Conservation (phyloP, 75 land plant genomes). For the Adiantum capillusveneris region DNA sequence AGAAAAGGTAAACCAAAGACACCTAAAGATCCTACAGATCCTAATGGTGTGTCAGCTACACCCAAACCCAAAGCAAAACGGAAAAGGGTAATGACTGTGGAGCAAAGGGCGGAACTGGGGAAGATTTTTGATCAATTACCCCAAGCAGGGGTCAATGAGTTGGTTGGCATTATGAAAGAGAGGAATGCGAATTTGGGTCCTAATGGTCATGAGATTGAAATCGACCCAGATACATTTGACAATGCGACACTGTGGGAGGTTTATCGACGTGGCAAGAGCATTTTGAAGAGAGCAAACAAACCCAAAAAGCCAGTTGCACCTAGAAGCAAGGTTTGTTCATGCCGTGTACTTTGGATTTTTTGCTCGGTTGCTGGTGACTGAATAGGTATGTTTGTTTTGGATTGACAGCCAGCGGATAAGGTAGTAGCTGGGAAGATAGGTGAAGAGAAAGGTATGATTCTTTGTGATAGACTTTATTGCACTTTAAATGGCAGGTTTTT, state of each 20-base stretch:
- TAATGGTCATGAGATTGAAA: slow-evolving; percentile 31
- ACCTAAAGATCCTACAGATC: neutral
- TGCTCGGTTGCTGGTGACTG: no score
- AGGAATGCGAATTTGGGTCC: slow-evolving; percentile 18
- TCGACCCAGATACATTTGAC: slow-evolving; percentile 36
- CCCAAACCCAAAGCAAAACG: neutral
- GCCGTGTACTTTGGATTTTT: no score
- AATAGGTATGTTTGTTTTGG: no score
- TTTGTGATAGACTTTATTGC: no score
- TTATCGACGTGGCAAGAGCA: slow-evolving; percentile 20
- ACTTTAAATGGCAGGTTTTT: no score
- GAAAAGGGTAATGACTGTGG: slow-evolving; percentile 15
- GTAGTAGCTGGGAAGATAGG: no score
- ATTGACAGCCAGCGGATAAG: no score
- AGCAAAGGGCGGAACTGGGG: slow-evolving; percentile 23
- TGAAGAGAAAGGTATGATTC: no score
- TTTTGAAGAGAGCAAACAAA: slow-evolving; percentile 14
- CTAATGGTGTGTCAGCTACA: neutral
- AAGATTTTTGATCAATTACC: slow-evolving; percentile 25
- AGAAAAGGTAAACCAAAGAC: neutral
- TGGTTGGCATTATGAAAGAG: slow-evolving; percentile 21
- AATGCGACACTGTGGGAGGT: slow-evolving; percentile 36
- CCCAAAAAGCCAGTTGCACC: slow-evolving; percentile 6
- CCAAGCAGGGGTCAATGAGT: slow-evolving; percentile 12
- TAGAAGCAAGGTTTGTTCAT: neutral